These are phyloP conservation scores for Thyridium curvatum DNA, from an alignment of 2,329 filamentous ascomycete species.

Conservation along the genomic window DNA sequence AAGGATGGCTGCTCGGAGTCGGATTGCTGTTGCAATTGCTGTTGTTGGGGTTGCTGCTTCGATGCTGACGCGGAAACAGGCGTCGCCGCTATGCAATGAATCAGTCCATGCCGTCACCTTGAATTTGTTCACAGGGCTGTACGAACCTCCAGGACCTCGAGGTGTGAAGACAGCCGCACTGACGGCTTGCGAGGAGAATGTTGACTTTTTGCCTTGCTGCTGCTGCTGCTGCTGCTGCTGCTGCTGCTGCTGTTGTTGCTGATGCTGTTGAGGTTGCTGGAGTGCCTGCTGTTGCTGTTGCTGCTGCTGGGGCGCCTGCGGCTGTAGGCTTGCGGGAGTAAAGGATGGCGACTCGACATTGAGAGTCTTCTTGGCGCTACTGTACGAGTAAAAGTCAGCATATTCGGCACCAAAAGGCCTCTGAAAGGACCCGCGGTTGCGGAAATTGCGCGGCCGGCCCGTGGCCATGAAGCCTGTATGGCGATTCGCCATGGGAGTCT, in stretches of 20 bases:
- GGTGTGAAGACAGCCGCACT: slow-evolving; percentile 83
- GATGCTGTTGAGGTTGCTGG: too few relatives aligned
- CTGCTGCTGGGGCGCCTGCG: slow-evolving; percentile 20
- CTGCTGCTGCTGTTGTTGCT: too few relatives aligned
- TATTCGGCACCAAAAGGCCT: neutral
- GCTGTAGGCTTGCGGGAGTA: slow-evolving; percentile 55
- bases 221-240: slow-evolving; percentile 18
- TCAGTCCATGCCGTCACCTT: too few relatives aligned
- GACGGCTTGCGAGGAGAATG: slow-evolving; percentile 85
- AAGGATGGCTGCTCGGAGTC: slow-evolving; percentile 24
- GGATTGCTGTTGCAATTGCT: too few relatives aligned
- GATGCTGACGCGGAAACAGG: neutral
- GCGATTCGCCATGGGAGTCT: too few relatives aligned
- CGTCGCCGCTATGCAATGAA: slow-evolving; percentile 9
- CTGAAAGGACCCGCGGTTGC: neutral
- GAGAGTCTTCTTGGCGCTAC: slow-evolving; percentile 64
- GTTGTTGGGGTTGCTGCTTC: neutral
- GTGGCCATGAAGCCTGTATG: too few relatives aligned
- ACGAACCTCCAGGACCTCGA: slow-evolving; percentile 44
- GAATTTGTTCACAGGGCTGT: neutral
- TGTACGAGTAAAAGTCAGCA: slow-evolving; percentile 17
- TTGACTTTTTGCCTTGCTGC: slow-evolving; percentile 56
- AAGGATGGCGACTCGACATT: slow-evolving; percentile 97
- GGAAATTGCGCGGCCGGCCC: too few relatives aligned
- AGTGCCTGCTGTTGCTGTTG: too few relatives aligned